Evolutionary conservation across 2,329 filamentous ascomycete species (phyloP).

Genomic region (Colletotrichum limetticola): DNA sequence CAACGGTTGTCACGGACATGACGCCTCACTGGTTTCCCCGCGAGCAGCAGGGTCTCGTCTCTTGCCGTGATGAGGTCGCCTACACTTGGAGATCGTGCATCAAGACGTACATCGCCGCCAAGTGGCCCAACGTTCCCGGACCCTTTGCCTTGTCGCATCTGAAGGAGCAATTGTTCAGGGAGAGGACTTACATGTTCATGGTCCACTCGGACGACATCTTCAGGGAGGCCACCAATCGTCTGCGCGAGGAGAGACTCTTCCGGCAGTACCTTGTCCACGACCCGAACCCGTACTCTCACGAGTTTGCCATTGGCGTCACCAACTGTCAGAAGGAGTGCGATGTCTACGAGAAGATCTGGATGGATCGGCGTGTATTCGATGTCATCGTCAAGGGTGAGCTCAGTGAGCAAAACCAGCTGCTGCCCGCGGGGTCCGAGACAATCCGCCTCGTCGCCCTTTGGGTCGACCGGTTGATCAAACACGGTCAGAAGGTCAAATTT

Average conservation of each 20-base stretch:
- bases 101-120: not conserved
- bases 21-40: constrained; percentile 12
- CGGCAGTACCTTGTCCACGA: constrained; percentile 26
- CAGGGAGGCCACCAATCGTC: not conserved
- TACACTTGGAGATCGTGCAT: not conserved
- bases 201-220: not conserved
- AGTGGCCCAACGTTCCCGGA: not conserved
- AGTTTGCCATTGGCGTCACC: constrained; percentile 26
- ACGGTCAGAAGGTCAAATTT: not conserved
- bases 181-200: not conserved
- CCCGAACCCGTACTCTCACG: constrained; percentile 29
- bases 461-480: constrained; percentile 8
- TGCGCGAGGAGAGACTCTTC: not conserved
- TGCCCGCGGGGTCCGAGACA: constrained; percentile 14
- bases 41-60: constrained; percentile 4
- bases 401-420: constrained; percentile 1
- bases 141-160: constrained; percentile 15
- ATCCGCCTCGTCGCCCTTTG: constrained; percentile 10
- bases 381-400: constrained; percentile 1
- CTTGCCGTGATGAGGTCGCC: constrained; percentile 13
- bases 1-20: not conserved
- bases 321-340: not conserved
- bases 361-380: constrained; percentile 6
- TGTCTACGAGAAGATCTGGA: constrained; percentile 28
- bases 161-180: not conserved